Base-by-base conservation (phyloP, 169 alveolate species). In the Toxoplasma gondii region DNA sequence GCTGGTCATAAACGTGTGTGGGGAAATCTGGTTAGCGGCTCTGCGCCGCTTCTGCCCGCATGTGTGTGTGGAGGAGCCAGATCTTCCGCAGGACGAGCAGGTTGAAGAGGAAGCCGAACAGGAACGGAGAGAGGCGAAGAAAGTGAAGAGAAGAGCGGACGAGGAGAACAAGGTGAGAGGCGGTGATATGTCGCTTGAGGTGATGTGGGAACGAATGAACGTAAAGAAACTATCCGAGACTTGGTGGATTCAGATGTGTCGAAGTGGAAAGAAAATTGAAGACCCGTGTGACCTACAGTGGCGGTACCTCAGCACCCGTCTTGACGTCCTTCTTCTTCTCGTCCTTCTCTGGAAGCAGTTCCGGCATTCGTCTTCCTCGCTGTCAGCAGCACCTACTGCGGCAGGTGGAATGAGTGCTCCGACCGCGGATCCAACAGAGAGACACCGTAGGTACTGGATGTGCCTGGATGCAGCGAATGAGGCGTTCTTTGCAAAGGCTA, bases 251-350 rank as follows among this genome's bases (percentile, higher is more conserved):
- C 53, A 82, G 69, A 82, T 41, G 90, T 29, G 64, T 9, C 64
- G 64, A 38, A 82, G 90, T 49, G 64, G 90, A 7, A 82, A 82
- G 90, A 43, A 82, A 27, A 43, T 82, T 39, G 90, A 82, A 43
- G 90, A 82, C 9, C 67, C 90, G 53, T 22, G 69, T 17, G 94
- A 92, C 67, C 87, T 88, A 12, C 92, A 92, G 53, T 92, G 94
- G 94, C 88, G 92, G 64, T 92, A 44, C 88, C 92, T 92, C 36
- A 39, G 78, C 38, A 83, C 94, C 31, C 88, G 88, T 67, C 81
- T 88, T 45, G 94, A 92, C 74, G 87, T 70, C 38, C 94, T 92
- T 22, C 58, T 92, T 87, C 92, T 92, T 49, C 81, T 92, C 64
- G 64, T 92, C 70, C 88, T 92, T 43, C 94, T 81, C 87, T 92